Percentiles rank a stretch among this genome's conserved stretches.
These are phyloP conservation scores for Plenodomus biglobosus DNA, from an alignment of 2,329 filamentous ascomycete species.

Conservation along the genomic window DNA sequence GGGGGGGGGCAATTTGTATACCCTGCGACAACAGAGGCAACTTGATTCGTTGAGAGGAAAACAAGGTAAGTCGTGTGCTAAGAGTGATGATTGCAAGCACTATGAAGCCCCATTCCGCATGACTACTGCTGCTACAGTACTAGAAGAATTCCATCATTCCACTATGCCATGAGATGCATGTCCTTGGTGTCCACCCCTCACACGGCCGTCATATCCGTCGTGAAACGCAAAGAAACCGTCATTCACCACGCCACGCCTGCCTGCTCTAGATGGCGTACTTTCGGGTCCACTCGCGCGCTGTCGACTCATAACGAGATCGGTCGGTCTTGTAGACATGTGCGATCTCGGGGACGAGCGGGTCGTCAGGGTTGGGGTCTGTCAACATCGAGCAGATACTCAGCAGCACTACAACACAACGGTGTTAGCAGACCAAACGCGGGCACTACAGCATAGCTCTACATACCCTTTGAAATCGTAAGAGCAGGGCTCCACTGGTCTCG, in stretches of 20 bases:
- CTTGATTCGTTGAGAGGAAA: too few species aligned
- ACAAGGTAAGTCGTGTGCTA: conserved; percentile 27
- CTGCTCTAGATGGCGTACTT: conserved; percentile 87
- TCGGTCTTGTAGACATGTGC: conserved; percentile 99
- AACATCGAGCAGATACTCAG: conserved; percentile 99
- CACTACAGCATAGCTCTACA: background rate
- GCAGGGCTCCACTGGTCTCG: conserved; percentile 99
- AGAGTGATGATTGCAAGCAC: conserved; percentile 37
- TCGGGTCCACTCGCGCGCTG: conserved; percentile 95
- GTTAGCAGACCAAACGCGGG: too few species aligned
- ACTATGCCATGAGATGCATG: conserved; percentile 31
- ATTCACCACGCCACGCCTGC: conserved; percentile 9
- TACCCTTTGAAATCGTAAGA: conserved; percentile 98
- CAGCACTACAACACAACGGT: conserved; percentile 77
- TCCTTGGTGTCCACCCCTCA: conserved; percentile 24
- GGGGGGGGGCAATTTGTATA: too few species aligned
- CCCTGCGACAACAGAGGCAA: too few species aligned
- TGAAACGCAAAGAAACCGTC: conserved; percentile 31
- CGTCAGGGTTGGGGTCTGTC: conserved; percentile 98
- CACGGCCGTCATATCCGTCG: conserved; percentile 22
- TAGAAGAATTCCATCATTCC: conserved; percentile 34
- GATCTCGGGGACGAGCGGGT: conserved; percentile 97
- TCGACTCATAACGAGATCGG: conserved; percentile 91
- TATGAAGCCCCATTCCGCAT: conserved; percentile 34
- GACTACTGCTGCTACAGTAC: conserved; percentile 27